Percentiles rank a stretch among this genome's conserved stretches.
phyloP scores from a whole-genome alignment of 805 yeast species.

The Trichomonascus vanleenenianus region DNA sequence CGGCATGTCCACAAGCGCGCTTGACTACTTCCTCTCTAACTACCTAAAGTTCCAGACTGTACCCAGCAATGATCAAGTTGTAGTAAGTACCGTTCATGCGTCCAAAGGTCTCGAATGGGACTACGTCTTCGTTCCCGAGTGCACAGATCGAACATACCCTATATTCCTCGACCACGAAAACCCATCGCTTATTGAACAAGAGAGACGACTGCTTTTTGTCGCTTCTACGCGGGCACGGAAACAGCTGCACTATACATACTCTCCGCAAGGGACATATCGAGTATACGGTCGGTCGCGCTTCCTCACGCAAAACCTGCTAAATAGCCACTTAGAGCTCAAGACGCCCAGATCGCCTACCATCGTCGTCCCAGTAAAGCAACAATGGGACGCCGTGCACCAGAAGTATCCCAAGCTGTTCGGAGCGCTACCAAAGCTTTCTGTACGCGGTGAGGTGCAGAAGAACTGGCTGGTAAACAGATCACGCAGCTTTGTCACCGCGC shows the following conservation, averaged over 20 bases:
- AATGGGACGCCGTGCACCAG: too few relatives aligned
- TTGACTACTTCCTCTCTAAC: slow-evolving; percentile 6
- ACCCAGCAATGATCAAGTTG: slow-evolving; percentile 24
- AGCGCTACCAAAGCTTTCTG: too few relatives aligned
- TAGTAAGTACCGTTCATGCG: slow-evolving; percentile 79
- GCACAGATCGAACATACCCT: slow-evolving; percentile 11
- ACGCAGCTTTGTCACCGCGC: neutral
- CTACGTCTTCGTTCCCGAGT: slow-evolving; percentile 47
- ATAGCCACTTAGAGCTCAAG: too few relatives aligned
- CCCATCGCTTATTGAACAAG: slow-evolving; percentile 10
- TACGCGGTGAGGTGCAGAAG: too few relatives aligned
- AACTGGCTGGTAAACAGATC: neutral
- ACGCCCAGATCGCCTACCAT: too few relatives aligned
- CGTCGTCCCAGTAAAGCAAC: too few relatives aligned
- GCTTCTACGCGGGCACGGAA: slow-evolving; percentile 23
- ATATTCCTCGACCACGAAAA: slow-evolving; percentile 3
- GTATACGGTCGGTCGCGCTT: too few relatives aligned
- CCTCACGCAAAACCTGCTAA: too few relatives aligned
- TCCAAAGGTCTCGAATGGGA: slow-evolving; percentile 97
- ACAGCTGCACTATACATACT: slow-evolving; percentile 3
- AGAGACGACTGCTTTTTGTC: slow-evolving; percentile 22
- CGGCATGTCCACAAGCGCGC: neutral
- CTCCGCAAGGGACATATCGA: neutral
- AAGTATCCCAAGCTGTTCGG: too few relatives aligned
- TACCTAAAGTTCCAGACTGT: slow-evolving; percentile 12